A percentile compares a stretch with the other conserved stretches of the same genome.
These are phyloP conservation scores for Monosporascus ibericus DNA, from an alignment of 2,329 filamentous ascomycete genomes.

Conservation along the genomic window DNA sequence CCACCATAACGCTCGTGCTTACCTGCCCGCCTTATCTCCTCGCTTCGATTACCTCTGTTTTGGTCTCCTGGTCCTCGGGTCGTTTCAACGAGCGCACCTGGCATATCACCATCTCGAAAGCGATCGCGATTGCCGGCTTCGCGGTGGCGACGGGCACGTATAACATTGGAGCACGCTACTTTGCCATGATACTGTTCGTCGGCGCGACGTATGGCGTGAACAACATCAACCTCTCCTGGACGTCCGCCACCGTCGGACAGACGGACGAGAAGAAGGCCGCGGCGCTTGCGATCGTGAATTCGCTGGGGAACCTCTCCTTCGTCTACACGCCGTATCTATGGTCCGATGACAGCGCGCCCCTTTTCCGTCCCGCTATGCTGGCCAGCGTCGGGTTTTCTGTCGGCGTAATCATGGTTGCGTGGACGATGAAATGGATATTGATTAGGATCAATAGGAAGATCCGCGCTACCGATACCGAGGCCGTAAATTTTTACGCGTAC, in stretches of 20 bases:
- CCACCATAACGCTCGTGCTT: slow-evolving; percentile 39
- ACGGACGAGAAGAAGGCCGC: slow-evolving; percentile 42
- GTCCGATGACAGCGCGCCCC: slow-evolving; percentile 25
- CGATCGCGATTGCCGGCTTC: slow-evolving; percentile 31
- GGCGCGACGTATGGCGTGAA: slow-evolving; percentile 34
- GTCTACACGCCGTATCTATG: slow-evolving; percentile 35
- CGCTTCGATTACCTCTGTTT: slow-evolving; percentile 28
- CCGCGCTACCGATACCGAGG: not conserved
- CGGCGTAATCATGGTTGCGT: slow-evolving; percentile 17
- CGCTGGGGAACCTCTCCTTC: slow-evolving; percentile 28
- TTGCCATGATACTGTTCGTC: slow-evolving; percentile 33
- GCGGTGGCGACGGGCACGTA: slow-evolving; percentile 15
- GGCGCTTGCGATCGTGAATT: slow-evolving; percentile 30
- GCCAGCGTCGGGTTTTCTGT: slow-evolving; percentile 22
- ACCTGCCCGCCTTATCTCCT: slow-evolving; percentile 35
- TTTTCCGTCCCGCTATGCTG: slow-evolving; percentile 27
- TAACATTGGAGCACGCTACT: slow-evolving; percentile 23
- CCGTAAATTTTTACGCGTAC: not conserved
- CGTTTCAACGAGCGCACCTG: slow-evolving; percentile 40
- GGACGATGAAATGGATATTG: slow-evolving; percentile 25
- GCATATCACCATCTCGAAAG: slow-evolving; percentile 37
- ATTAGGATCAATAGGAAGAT: slow-evolving; percentile 22
- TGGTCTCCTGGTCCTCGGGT: slow-evolving; percentile 34
- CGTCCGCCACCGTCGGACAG: slow-evolving; percentile 33
- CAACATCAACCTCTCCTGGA: slow-evolving; percentile 39